Percentiles rank a stretch among this genome's conserved stretches.
Conservation (phyloP, 495 filamentous ascomycete genomes). For the Wilcoxina mikolae region DNA sequence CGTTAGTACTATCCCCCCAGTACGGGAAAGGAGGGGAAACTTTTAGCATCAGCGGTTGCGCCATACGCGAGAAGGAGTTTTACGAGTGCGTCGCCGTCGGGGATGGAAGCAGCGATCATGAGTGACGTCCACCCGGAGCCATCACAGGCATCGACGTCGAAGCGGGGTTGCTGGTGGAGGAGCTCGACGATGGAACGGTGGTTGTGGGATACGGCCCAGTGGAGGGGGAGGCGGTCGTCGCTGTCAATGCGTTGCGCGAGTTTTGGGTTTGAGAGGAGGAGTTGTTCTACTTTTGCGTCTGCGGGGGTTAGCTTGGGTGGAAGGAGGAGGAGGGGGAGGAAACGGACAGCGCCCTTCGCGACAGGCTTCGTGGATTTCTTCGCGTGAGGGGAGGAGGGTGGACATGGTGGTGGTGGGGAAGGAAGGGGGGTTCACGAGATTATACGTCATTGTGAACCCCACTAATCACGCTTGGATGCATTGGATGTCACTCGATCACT, state of each 20-base stretch:
- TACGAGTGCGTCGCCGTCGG: constrained; percentile 51
- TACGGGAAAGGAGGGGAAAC: constrained; percentile 28
- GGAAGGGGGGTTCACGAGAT: not conserved
- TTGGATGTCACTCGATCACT: not conserved
- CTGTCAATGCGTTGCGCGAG: constrained; percentile 60
- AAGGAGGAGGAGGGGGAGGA: not conserved
- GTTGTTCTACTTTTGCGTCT: constrained; percentile 19
- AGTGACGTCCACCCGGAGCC: constrained; percentile 84
- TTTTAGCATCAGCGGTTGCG: constrained; percentile 71
- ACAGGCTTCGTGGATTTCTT: constrained; percentile 60
- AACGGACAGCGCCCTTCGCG: constrained; percentile 69
- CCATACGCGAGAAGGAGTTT: constrained; percentile 64
- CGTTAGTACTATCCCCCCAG: not conserved
- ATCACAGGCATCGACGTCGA: constrained; percentile 78
- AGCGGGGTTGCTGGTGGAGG: constrained; percentile 51
- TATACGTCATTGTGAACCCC: not conserved
- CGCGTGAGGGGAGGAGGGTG: not conserved
- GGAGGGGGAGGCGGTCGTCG: constrained; percentile 81
- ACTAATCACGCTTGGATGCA: not conserved
- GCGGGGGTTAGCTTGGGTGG: constrained; percentile 10
- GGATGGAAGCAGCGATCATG: constrained; percentile 79
- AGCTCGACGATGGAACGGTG: constrained; percentile 58
- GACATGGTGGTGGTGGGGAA: not conserved
- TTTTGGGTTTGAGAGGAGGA: constrained; percentile 57
- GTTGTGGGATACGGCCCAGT: constrained; percentile 88